Percentiles rank a stretch among this genome's conserved stretches.
Conservation (phyloP, 768 basidiomycete genomes). For the Rickenella mellea region DNA sequence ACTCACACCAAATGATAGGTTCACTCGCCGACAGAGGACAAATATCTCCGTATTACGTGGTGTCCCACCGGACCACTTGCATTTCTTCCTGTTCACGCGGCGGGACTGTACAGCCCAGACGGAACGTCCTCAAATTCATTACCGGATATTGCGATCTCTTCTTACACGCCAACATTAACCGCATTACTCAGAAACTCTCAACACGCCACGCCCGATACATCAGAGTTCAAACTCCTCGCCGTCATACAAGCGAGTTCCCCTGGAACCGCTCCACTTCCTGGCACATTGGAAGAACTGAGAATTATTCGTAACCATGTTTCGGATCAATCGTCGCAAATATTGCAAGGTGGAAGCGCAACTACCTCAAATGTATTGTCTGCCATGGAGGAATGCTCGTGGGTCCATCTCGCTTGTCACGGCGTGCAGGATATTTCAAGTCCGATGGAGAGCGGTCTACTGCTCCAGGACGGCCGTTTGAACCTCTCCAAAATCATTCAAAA, state of each 20-base stretch:
- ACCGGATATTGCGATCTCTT: constrained; percentile 18
- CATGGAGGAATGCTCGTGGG: constrained; percentile 12
- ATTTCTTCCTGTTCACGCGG: constrained; percentile 22
- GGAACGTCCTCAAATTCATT: no score
- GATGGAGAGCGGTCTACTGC: constrained; percentile 16
- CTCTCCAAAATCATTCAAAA: constrained; percentile 16
- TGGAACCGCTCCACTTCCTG: constrained; percentile 7
- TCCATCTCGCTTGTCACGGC: constrained; percentile 24
- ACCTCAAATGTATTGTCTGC: no score
- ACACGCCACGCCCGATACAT: no score
- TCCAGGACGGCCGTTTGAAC: constrained; percentile 14
- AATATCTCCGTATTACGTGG: no score
- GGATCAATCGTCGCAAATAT: no score
- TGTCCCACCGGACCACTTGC: constrained; percentile 22
- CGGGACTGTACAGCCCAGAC: constrained; percentile 15
- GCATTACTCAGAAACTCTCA: constrained; percentile 11
- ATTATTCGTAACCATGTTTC: background rate
- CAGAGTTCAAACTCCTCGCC: constrained; percentile 3
- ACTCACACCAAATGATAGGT: no score
- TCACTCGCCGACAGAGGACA: no score
- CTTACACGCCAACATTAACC: constrained; percentile 23
- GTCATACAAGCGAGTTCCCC: constrained; percentile 12
- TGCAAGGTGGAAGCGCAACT: background rate
- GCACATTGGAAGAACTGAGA: constrained; percentile 5
- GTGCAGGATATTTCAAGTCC: constrained; percentile 13